These are phyloP conservation scores for Kodamaea anthophila DNA, from an alignment of 1,139 yeast genomes.

Conservation along the genomic window DNA sequence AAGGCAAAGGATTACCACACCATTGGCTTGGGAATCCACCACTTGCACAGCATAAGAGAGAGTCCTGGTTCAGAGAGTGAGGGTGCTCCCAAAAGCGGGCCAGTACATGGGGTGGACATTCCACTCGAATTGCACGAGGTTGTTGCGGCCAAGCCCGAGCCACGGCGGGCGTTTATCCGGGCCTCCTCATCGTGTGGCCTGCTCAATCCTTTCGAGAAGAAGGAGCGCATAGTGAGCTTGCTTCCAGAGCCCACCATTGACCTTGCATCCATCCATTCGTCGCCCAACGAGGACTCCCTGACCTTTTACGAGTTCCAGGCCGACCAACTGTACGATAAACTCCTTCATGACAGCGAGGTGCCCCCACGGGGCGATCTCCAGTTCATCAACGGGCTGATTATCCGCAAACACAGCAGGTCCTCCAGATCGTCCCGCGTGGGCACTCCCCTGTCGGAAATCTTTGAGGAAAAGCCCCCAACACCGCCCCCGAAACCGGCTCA, in stretches of 20 bases:
- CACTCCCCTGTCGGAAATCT: slow-evolving; percentile 1
- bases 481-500: slow-evolving; percentile 5
- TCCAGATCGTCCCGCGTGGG: slow-evolving; percentile 1
- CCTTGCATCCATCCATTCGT: slow-evolving; percentile 4
- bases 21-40: too few species aligned
- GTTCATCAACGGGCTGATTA: slow-evolving; percentile 15
- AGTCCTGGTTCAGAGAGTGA: too few species aligned
- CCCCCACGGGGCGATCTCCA: slow-evolving; percentile 35
- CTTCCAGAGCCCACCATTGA: slow-evolving; percentile 15
- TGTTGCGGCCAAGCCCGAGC: too few species aligned
- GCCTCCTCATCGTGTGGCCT: too few species aligned
- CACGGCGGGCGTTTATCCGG: too few species aligned
- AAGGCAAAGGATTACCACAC: too few species aligned
- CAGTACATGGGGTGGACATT: too few species aligned
- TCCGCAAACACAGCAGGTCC: slow-evolving; percentile 15
- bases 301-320: slow-evolving; percentile 11
- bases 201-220: slow-evolving; percentile 5
- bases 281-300: slow-evolving; percentile 8
- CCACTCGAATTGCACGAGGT: too few species aligned
- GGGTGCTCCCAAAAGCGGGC: too few species aligned
- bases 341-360: slow-evolving; percentile 25
- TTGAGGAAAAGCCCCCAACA: slow-evolving; percentile 4
- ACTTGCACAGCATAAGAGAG: too few species aligned
- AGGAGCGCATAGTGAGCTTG: slow-evolving; percentile 8
- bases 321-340: slow-evolving; percentile 15